Percentiles rank a stretch among this genome's conserved stretches.
Evolutionary conservation across 768 basidiomycete genomes (phyloP).

Genomic region (Pluteus cervinus): DNA sequence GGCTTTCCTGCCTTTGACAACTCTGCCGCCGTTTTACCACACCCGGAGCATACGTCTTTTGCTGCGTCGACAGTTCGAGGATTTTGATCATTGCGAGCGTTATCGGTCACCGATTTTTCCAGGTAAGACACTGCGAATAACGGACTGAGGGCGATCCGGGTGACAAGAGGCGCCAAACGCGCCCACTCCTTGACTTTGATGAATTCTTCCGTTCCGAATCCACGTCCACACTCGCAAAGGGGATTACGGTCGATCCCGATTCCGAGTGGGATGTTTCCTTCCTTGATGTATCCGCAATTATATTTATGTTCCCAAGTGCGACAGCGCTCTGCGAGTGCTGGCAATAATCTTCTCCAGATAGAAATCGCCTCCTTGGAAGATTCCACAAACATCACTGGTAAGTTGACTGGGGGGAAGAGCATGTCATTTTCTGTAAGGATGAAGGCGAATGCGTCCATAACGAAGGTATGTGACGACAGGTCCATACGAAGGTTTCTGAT

Average conservation of each 20-base stretch:
- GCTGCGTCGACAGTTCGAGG: no score
- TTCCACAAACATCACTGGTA: no score
- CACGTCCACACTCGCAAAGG: constrained; percentile 49
- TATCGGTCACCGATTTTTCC: no score
- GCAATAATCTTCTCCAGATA: constrained; percentile 48
- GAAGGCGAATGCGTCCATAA: constrained; percentile 44
- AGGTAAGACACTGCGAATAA: constrained; percentile 45
- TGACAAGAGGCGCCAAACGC: constrained; percentile 34
- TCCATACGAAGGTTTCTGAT: constrained; percentile 42
- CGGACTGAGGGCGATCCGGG: constrained; percentile 45
- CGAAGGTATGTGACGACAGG: constrained; percentile 39
- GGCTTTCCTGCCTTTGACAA: constrained; percentile 17
- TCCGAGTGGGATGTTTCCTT: constrained; percentile 32
- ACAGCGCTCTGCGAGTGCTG: constrained; percentile 46
- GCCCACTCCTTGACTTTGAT: constrained; percentile 26
- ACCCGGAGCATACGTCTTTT: constrained; percentile 20
- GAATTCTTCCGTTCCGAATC: constrained; percentile 38
- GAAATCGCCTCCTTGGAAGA: constrained; percentile 25
- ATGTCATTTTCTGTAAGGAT: constrained; percentile 20
- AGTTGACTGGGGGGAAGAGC: no score
- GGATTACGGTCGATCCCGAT: constrained; percentile 30
- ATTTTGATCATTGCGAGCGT: neutral
- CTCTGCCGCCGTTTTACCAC: constrained; percentile 8
- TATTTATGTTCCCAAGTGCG: constrained; percentile 42
- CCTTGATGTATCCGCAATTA: constrained; percentile 40